Evolutionary conservation across 1,284 basidiomycete species (phyloP), one percentile per base, ranked within the genome.

Genomic region (Cryptococcus sp.): DNA sequence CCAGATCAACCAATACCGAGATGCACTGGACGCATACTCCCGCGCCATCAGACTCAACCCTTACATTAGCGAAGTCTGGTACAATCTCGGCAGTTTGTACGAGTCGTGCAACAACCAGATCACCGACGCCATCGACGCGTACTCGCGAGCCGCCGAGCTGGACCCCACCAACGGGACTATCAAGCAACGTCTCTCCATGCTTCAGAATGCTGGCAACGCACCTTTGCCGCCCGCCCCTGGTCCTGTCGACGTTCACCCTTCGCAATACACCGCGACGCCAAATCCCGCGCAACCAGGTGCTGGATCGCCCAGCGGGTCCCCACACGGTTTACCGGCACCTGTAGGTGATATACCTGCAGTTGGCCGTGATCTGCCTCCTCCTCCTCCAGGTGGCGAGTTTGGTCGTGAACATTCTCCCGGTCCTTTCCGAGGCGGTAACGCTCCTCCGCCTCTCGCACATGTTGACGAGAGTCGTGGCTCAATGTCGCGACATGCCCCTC

Each of bases 71-170:
- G 95, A 99, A 78, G 95, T 99, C 3, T 99, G 96, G 95, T 98
- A 94, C 79, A 94, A 99, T 80, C 86, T 99, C 25, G 96, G 95
- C 48, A 91, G 88, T 63, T 82, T 99, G 0, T 99, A 99, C 76
- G 95, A 99, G 79, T 91, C 89, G 63, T 99, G 95, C 83, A 99
- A 99, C 81, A 98, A 99, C 77, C 96, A 99, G 79, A 93, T 98
- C 73, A 89, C 89, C 46, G 96, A 99, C 73, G 95, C 96, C 34
- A 97, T 99, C 72, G 95, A 99, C 69, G 95, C 96, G 0, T 99
- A 99, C 72, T 89, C 90, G 8, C 85, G 93, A 20, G 93, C 93
- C 0, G 86, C 87, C 54, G 93, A 96, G 77, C 86, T 96, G 34
- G 93, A 96, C 74, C 90, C 90, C 0, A 78, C 76, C 47, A 96